A percentile compares a stretch with the other conserved stretches of the same genome.
phyloP scores from a whole-genome alignment of 2,329 filamentous ascomycete genomes.

The Fusarium nisikadoi region DNA sequence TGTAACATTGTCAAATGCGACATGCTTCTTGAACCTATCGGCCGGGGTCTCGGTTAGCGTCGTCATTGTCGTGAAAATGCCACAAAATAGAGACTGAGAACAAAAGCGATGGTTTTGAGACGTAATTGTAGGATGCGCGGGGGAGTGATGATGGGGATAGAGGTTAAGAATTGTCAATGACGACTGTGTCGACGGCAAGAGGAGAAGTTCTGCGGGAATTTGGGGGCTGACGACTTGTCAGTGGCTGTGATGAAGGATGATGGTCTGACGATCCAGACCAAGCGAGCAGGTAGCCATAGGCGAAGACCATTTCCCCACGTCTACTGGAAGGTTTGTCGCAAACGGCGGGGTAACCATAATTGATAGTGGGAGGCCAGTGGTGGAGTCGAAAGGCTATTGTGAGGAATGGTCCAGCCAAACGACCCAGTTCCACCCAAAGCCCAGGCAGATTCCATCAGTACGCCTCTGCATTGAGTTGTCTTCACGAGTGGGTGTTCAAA shows the following conservation, averaged over 20 bases:
- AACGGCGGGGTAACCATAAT: slow-evolving; percentile 44
- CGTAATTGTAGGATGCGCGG: slow-evolving; percentile 6
- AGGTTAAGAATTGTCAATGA: slow-evolving; percentile 21
- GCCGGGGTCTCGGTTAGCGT: slow-evolving; percentile 55
- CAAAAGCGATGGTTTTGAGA: not conserved
- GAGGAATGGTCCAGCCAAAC: slow-evolving; percentile 24
- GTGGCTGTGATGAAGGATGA: slow-evolving; percentile 43
- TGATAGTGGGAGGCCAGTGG: slow-evolving; percentile 30
- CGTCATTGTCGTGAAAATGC: slow-evolving; percentile 49
- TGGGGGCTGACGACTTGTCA: slow-evolving; percentile 31
- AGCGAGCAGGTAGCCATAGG: slow-evolving; percentile 25
- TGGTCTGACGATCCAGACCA: slow-evolving; percentile 44
- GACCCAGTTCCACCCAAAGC: slow-evolving; percentile 30
- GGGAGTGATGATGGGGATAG: slow-evolving; percentile 1
- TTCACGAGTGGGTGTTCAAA: not conserved
- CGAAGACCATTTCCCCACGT: slow-evolving; percentile 41
- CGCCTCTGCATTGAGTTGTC: not conserved
- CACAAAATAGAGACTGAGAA: slow-evolving; percentile 19
- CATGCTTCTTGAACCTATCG: slow-evolving; percentile 67
- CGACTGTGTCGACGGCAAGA: slow-evolving; percentile 11
- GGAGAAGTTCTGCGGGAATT: slow-evolving; percentile 42
- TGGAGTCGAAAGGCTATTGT: slow-evolving; percentile 38
- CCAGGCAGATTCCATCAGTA: not conserved
- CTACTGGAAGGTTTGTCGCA: slow-evolving; percentile 38
- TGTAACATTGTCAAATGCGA: slow-evolving; percentile 70